These are phyloP conservation scores for Candida sp. DNA, from an alignment of 1,139 yeast genomes.

Conservation along the genomic window DNA sequence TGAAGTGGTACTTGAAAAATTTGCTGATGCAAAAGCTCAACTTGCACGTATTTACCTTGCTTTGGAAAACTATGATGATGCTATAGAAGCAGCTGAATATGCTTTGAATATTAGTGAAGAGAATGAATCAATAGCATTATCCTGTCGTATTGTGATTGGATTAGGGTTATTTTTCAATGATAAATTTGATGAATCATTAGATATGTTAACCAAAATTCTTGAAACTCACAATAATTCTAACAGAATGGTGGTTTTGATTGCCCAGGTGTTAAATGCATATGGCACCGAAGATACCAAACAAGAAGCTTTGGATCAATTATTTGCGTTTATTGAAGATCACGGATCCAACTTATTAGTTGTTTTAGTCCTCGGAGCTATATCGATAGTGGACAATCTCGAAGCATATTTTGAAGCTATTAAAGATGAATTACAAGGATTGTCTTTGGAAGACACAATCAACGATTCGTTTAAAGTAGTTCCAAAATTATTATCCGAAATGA, in stretches of 20 bases:
- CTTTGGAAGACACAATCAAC: conserved; percentile 42
- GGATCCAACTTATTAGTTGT: conserved; percentile 69
- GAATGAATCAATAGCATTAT: conserved; percentile 33
- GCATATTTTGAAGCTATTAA: conserved; percentile 63
- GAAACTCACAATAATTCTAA: conserved; percentile 41
- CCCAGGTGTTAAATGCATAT: conserved; percentile 77
- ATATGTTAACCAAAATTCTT: conserved; percentile 61
- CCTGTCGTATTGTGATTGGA: conserved; percentile 69
- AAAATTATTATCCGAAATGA: conserved; percentile 52
- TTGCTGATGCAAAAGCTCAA: conserved; percentile 62
- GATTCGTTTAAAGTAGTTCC: conserved; percentile 61
- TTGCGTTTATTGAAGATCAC: conserved; percentile 55
- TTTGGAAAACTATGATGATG: conserved; percentile 45
- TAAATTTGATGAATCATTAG: conserved; percentile 62
- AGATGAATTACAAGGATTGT: conserved; percentile 58
- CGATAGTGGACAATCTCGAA: conserved; percentile 57
- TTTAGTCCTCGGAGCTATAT: conserved; percentile 76
- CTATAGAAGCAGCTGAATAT: conserved; percentile 60
- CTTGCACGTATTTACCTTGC: conserved; percentile 72
- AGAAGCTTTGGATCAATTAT: conserved; percentile 75
- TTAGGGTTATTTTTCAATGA: conserved; percentile 61
- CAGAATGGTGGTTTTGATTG: conserved; percentile 67
- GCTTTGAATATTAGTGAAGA: conserved; percentile 51
- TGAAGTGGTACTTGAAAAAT: conserved; percentile 43
- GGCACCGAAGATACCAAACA: conserved; percentile 72